Conservation (phyloP, 345 rosid genomes). For the Aegle marmelos region DNA sequence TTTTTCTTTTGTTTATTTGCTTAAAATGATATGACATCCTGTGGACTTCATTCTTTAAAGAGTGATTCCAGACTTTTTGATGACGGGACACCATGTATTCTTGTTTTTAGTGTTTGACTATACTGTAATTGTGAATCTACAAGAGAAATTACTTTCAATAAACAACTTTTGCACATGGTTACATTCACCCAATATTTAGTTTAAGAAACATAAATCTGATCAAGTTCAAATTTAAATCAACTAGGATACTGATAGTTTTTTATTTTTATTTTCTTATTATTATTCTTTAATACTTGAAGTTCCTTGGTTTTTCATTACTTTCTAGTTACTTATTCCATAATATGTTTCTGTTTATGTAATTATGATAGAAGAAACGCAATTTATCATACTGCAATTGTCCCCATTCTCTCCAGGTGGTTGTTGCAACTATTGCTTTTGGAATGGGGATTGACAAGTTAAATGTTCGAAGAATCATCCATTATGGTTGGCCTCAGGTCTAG, state of each 20-base stretch:
- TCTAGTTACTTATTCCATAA: not conserved
- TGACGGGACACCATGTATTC: not conserved
- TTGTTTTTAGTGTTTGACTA: not conserved
- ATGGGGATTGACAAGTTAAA: constrained; percentile 93
- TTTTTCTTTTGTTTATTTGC: too few species aligned
- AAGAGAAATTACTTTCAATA: not conserved
- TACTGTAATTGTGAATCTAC: not conserved
- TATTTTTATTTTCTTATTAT: not conserved
- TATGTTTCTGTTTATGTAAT: not conserved
- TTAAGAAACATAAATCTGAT: not conserved
- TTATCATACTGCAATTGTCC: not conserved
- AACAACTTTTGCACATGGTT: not conserved
- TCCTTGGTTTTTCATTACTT: not conserved
- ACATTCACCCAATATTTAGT: not conserved
- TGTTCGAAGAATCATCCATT: constrained; percentile 77
- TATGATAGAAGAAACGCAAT: too few species aligned
- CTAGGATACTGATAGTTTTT: not conserved
- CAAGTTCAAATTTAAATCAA: not conserved
- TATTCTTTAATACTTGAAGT: too few species aligned
- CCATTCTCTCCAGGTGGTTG: constrained; percentile 56
- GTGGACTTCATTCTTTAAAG: not conserved
- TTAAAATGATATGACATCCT: not conserved
- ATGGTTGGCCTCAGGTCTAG: constrained; percentile 94
- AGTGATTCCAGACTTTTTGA: not conserved
- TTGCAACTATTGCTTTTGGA: constrained; percentile 91